phyloP scores from a whole-genome alignment of 345 rosid species.

The Citrus cavaleriei region DNA sequence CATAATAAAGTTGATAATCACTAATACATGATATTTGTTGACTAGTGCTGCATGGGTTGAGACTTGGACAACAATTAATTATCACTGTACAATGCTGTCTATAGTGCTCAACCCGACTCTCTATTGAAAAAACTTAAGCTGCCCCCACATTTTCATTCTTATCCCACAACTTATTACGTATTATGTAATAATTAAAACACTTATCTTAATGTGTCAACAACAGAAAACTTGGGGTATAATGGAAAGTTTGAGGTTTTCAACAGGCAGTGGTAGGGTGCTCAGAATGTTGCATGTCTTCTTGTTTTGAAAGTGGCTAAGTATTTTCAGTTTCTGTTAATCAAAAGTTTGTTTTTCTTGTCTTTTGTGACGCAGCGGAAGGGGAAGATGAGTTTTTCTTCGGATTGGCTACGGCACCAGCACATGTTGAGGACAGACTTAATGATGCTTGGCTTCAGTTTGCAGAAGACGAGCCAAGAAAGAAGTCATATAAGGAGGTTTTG shows the following conservation, averaged over 20 bases:
- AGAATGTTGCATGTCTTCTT: not conserved
- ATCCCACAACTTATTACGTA: too few relatives aligned
- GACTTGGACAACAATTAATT: too few relatives aligned
- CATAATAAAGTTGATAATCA: not conserved
- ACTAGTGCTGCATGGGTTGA: too few relatives aligned
- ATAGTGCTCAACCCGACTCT: too few relatives aligned
- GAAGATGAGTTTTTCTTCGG: slow-evolving; percentile 81
- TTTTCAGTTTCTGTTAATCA: not conserved
- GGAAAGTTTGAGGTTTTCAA: too few relatives aligned
- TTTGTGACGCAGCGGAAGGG: slow-evolving; percentile 28
- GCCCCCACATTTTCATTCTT: too few relatives aligned
- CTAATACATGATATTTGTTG: not conserved
- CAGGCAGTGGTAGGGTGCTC: not conserved
- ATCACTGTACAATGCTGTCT: too few relatives aligned
- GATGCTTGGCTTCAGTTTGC: slow-evolving; percentile 98
- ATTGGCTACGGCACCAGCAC: slow-evolving; percentile 96
- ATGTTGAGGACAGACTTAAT: slow-evolving; percentile 79
- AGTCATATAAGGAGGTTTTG: slow-evolving; percentile 22
- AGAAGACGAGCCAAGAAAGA: slow-evolving; percentile 46
- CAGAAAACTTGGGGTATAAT: too few relatives aligned
- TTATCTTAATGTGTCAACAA: too few relatives aligned
- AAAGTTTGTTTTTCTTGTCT: not conserved
- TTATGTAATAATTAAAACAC: too few relatives aligned
- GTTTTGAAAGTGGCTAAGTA: not conserved
- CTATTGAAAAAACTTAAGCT: too few relatives aligned